phyloP scores from a whole-genome alignment of 768 basidiomycete genomes.

The Mycena pura region DNA sequence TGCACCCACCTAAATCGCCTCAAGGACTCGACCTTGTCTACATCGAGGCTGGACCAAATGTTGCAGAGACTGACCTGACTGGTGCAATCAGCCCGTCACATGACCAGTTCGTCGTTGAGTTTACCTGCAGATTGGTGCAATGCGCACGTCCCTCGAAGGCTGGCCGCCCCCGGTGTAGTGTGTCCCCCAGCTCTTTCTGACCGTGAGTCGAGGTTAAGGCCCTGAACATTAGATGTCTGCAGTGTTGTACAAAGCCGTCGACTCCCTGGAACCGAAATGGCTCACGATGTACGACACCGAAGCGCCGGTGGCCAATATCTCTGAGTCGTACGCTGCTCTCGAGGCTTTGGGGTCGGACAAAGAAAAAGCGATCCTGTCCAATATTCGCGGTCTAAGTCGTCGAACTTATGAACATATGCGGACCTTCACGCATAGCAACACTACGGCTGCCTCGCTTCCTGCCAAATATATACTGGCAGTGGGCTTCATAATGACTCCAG shows the following conservation, averaged over 20 bases:
- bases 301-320: conserved; percentile 30
- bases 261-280: conserved; percentile 33
- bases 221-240: conserved; percentile 24
- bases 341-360: conserved; percentile 31
- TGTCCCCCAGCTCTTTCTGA: neutral
- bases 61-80: conserved; percentile 40
- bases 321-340: conserved; percentile 37
- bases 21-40: conserved; percentile 30
- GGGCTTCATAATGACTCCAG: conserved; percentile 26
- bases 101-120: neutral
- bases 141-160: conserved; percentile 40
- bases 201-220: neutral
- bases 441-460: conserved; percentile 23
- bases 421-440: conserved; percentile 23
- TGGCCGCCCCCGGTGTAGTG: conserved; percentile 39
- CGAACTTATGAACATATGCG: conserved; percentile 33
- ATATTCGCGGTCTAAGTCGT: conserved; percentile 33
- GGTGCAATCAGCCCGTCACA: conserved; percentile 28
- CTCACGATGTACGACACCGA: conserved; percentile 38
- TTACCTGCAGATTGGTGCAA: conserved; percentile 41
- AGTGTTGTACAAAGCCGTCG: conserved; percentile 42
- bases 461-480: conserved; percentile 33
- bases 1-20: neutral
- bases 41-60: conserved; percentile 35
- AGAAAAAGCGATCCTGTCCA: conserved; percentile 33